These are phyloP conservation scores for Epichloe sibirici DNA, from an alignment of 2,329 filamentous ascomycete species.

Conservation along the genomic window DNA sequence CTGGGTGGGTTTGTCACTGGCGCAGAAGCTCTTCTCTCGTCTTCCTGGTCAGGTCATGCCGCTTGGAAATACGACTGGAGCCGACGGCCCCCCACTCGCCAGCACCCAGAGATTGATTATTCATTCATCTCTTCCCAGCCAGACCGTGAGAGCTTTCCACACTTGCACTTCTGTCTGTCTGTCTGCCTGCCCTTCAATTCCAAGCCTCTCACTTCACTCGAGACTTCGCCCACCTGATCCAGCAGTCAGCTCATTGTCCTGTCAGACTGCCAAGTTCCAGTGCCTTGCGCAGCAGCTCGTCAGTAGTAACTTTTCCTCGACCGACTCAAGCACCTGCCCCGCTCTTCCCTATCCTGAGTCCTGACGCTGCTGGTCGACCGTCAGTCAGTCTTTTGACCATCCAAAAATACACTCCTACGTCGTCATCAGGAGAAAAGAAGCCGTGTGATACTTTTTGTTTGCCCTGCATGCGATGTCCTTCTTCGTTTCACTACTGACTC, in stretches of 20 bases:
- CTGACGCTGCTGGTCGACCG: background rate
- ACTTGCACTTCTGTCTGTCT: background rate
- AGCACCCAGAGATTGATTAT: no score
- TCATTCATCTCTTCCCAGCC: background rate
- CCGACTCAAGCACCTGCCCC: constrained; percentile 1
- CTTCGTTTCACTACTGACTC: background rate
- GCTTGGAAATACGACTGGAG: background rate
- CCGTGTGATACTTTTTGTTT: background rate
- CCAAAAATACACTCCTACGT: background rate
- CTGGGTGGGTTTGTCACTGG: background rate
- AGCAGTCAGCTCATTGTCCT: background rate
- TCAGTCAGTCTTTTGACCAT: background rate
- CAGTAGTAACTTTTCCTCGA: background rate
- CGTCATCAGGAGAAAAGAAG: background rate
- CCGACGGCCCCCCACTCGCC: background rate
- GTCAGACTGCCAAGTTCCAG: background rate
- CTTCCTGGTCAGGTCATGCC: background rate
- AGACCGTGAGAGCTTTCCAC: background rate
- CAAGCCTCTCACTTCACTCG: background rate
- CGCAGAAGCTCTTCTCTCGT: background rate
- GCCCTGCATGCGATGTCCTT: background rate
- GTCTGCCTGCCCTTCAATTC: background rate
- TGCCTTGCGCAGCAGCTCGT: background rate
- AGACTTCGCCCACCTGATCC: background rate
- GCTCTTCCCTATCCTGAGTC: background rate